These are phyloP conservation scores for Ceratocystiopsis brevicomis DNA, from an alignment of 2,329 filamentous ascomycete species.

Conservation along the genomic window DNA sequence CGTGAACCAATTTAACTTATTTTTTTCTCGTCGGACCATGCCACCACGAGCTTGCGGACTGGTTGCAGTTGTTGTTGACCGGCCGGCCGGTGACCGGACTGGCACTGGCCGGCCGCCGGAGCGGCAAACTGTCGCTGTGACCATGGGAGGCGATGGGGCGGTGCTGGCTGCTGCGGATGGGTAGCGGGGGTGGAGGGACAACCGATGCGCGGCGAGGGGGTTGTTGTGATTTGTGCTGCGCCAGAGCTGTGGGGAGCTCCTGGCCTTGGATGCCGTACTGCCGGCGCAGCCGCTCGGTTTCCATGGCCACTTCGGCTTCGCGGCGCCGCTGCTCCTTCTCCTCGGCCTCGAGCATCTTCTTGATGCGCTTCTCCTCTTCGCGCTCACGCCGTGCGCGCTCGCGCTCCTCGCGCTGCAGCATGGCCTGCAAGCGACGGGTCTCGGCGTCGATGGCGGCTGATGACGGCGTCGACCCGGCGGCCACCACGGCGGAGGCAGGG, in stretches of 20 bases:
- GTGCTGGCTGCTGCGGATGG: not conserved
- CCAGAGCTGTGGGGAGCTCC: constrained; percentile 12
- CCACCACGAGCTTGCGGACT: constrained; percentile 12
- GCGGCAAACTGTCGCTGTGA: constrained; percentile 9
- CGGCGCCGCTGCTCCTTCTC: constrained; percentile 37
- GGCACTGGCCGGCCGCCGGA: constrained; percentile 29
- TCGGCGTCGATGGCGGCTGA: constrained; percentile 47
- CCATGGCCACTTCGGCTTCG: constrained; percentile 47
- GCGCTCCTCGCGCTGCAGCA: constrained; percentile 33
- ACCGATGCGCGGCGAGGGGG: no score
- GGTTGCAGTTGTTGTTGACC: not conserved
- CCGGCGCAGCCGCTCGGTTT: constrained; percentile 62
- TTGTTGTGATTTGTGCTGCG: no score
- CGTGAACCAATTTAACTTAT: no score
- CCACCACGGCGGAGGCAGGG: no score
- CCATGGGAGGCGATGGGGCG: not conserved
- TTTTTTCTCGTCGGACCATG: constrained; percentile 9
- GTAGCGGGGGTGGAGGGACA: constrained; percentile 1
- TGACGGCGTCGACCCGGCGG: constrained; percentile 6
- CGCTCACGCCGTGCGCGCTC: constrained; percentile 36
- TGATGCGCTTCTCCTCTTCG: constrained; percentile 37
- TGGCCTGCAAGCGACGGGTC: constrained; percentile 48
- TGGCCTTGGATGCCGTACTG: constrained; percentile 44
- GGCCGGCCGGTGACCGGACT: constrained; percentile 16
- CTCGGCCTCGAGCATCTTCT: constrained; percentile 47